phyloP scores from a whole-genome alignment of 1,139 yeast species.

The Yamadazyma oceani region DNA sequence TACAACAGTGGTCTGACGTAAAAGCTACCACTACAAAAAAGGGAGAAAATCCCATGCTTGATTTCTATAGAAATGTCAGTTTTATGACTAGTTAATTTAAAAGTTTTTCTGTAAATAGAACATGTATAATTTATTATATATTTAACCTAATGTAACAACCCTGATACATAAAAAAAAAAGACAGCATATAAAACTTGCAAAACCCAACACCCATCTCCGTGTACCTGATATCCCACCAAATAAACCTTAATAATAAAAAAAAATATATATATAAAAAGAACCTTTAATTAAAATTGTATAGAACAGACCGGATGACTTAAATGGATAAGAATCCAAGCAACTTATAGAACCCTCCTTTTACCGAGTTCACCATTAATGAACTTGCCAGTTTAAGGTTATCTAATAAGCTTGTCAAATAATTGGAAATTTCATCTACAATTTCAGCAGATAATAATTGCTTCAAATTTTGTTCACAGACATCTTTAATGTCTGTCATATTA shows the following conservation, averaged over 20 bases:
- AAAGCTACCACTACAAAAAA: slow-evolving; percentile 67
- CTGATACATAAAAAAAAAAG: too few relatives aligned
- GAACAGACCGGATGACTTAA: too few relatives aligned
- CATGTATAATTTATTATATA: not conserved
- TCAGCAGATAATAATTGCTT: slow-evolving; percentile 1
- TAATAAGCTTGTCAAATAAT: slow-evolving; percentile 8
- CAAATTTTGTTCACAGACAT: slow-evolving; percentile 3
- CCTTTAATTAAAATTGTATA: too few relatives aligned
- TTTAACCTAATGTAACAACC: slow-evolving; percentile 1
- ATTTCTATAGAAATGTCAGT: slow-evolving; percentile 74
- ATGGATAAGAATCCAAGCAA: slow-evolving; percentile 9
- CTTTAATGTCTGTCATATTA: slow-evolving; percentile 5
- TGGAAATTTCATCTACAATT: slow-evolving; percentile 5
- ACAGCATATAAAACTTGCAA: slow-evolving; percentile 1
- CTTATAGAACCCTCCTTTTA: slow-evolving; percentile 31
- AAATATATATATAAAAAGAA: not conserved
- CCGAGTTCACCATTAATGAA: slow-evolving; percentile 23
- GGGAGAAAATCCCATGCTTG: slow-evolving; percentile 89
- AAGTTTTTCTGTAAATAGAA: slow-evolving; percentile 5
- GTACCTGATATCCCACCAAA: too few relatives aligned
- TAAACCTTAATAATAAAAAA: too few relatives aligned
- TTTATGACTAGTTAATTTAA: slow-evolving; percentile 57
- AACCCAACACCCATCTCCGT: not conserved
- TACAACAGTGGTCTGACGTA: slow-evolving; percentile 70
- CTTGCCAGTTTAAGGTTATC: slow-evolving; percentile 16